Evolutionary conservation across 352 stramenopile genomes (phyloP).

Genomic region (Stramenopiles sp.): DNA sequence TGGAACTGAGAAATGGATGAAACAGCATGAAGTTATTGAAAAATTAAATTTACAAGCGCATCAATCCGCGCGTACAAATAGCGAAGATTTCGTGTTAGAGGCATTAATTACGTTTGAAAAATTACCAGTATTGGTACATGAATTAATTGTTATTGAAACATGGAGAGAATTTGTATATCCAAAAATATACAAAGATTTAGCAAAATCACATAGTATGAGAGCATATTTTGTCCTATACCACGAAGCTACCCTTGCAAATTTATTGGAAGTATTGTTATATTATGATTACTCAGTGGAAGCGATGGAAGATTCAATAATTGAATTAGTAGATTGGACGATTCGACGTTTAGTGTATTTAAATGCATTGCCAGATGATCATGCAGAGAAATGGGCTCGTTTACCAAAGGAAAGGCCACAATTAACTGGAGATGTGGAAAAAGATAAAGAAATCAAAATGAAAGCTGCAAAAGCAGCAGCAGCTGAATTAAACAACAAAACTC

Average conservation of each 20-base stretch:
- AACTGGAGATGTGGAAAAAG: not conserved
- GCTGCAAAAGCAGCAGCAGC: not conserved
- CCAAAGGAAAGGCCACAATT: not conserved
- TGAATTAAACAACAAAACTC: not conserved
- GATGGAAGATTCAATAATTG: conserved; percentile 55
- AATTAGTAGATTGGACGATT: conserved; percentile 75
- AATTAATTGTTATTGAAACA: conserved; percentile 60
- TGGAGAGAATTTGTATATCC: conserved; percentile 61
- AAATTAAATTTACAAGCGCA: conserved; percentile 78
- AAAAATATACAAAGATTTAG: conserved; percentile 20
- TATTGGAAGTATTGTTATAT: conserved; percentile 63
- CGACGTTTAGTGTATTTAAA: conserved; percentile 16
- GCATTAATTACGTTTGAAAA: conserved; percentile 69
- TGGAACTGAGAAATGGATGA: conserved; percentile 45
- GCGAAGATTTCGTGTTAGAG: conserved; percentile 80
- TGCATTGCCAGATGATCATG: not conserved
- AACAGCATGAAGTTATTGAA: conserved; percentile 58
- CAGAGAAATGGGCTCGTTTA: not conserved
- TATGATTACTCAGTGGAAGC: conserved; percentile 63
- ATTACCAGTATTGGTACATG: conserved; percentile 51
- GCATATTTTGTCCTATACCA: conserved; percentile 80
- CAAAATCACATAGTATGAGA: conserved; percentile 40
- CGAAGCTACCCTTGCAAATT: conserved; percentile 55
- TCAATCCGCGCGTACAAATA: conserved; percentile 57
- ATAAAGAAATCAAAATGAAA: not conserved